Evolutionary conservation across 306 rosid genomes (phyloP).

Genomic region (Heteromeles arbutifolia): DNA sequence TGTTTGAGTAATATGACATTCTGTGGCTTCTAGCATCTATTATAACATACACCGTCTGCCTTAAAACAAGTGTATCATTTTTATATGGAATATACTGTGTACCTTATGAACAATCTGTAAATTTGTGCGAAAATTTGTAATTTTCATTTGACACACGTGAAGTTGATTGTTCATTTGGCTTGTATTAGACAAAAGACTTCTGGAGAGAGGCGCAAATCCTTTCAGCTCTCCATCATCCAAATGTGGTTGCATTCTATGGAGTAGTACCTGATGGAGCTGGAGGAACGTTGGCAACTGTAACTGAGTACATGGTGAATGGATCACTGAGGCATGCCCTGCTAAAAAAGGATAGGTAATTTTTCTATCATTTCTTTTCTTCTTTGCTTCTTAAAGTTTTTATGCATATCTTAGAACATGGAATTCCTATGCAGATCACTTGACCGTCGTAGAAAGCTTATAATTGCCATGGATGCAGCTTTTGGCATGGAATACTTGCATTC

Average conservation of each 20-base stretch:
- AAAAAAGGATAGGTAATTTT: conserved; percentile 25
- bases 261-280: conserved; percentile 28
- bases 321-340: conserved; percentile 27
- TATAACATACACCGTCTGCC: not conserved
- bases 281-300: conserved; percentile 25
- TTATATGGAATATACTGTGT: not conserved
- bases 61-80: not conserved
- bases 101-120: not conserved
- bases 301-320: conserved; percentile 28
- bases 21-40: not conserved
- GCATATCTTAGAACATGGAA: conserved; percentile 4
- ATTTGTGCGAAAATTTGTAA: not conserved
- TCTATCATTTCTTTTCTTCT: not conserved
- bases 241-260: conserved; percentile 34
- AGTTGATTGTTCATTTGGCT: not conserved
- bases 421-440: conserved; percentile 20
- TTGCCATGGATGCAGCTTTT: conserved; percentile 33
- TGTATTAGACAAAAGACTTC: conserved; percentile 23
- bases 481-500: conserved; percentile 32
- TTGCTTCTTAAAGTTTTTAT: conserved; percentile 7
- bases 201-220: conserved; percentile 34
- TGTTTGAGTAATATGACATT: not conserved
- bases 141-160: not conserved
- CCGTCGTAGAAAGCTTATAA: conserved; percentile 21
- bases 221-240: conserved; percentile 30